Conservation (phyloP, 2,329 filamentous ascomycete species). For the Pezicula rhizophila region DNA sequence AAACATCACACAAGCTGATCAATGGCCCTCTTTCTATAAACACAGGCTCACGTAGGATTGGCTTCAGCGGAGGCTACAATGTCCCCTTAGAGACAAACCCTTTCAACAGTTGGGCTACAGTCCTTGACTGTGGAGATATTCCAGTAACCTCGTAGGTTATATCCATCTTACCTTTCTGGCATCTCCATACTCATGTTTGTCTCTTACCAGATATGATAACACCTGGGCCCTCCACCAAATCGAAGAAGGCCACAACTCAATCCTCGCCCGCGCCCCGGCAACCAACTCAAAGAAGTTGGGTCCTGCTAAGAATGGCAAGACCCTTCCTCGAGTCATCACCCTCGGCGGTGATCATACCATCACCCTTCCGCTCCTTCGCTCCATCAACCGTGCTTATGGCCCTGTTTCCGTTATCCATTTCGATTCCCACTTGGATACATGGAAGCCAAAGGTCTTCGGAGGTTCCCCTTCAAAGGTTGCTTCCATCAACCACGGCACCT, state of each 20-base stretch:
- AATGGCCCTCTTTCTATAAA: conserved; percentile 7
- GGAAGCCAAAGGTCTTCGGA: conserved; percentile 82
- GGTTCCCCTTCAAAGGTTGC: conserved; percentile 72
- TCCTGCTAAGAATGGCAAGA: conserved; percentile 66
- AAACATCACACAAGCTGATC: conserved; percentile 17
- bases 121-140: conserved; percentile 79
- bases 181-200: conserved; percentile 1
- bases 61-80: conserved; percentile 74
- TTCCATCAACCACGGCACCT: conserved; percentile 79
- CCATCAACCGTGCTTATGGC: conserved; percentile 55
- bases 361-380: conserved; percentile 52
- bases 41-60: conserved; percentile 33
- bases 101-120: conserved; percentile 74
- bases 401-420: conserved; percentile 58
- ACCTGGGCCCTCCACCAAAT: conserved; percentile 77
- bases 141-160: conserved; percentile 69
- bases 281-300: conserved; percentile 64
- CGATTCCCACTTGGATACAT: conserved; percentile 62
- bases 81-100: conserved; percentile 75
- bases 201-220: conserved; percentile 65
- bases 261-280: conserved; percentile 64
- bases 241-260: conserved; percentile 73
- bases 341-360: conserved; percentile 62
- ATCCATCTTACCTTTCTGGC: background rate
- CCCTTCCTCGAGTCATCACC: conserved; percentile 75